Evolutionary conservation across 208 protist species (phyloP).

Genomic region (Wallacemonas sp.): DNA sequence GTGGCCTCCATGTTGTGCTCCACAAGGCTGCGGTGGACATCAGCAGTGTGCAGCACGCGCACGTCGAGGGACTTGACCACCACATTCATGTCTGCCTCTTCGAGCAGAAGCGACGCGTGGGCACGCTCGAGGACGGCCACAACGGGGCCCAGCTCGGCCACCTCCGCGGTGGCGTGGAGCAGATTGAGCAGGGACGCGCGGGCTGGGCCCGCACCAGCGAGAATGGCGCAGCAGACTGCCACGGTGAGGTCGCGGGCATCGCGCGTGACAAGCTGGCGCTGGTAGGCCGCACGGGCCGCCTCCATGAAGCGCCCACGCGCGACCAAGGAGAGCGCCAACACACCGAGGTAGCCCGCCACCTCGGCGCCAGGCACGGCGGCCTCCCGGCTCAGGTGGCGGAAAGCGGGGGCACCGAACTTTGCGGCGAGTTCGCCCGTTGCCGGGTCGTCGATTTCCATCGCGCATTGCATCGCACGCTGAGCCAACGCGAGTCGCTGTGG

Average conservation of each 20-base stretch:
- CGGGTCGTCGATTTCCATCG: conserved; percentile 75
- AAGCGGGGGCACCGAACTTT: conserved; percentile 64
- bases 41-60: not conserved
- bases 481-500: conserved; percentile 4
- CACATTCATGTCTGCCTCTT: conserved; percentile 4
- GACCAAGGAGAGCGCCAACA: conserved; percentile 77
- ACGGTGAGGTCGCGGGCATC: conserved; percentile 45
- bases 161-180: conserved; percentile 83
- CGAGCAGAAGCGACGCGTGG: conserved; percentile 42
- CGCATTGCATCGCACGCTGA: conserved; percentile 58
- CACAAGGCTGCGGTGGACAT: conserved; percentile 45
- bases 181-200: conserved; percentile 82
- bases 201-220: conserved; percentile 84
- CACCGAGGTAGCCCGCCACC: conserved; percentile 54
- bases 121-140: conserved; percentile 82
- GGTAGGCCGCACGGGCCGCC: conserved; percentile 86
- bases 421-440: conserved; percentile 61
- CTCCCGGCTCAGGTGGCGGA: conserved; percentile 29
- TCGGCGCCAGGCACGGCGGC: conserved; percentile 16
- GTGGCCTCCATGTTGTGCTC: conserved; percentile 94
- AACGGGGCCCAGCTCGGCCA: conserved; percentile 43
- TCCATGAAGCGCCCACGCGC: conserved; percentile 74
- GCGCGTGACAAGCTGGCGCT: conserved; percentile 55
- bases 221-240: conserved; percentile 88
- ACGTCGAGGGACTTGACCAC: not conserved